Percentiles rank a stretch among this genome's conserved stretches.
Evolutionary conservation across 441 rosid genomes (phyloP).

Genomic region (Erodium texanum): DNA sequence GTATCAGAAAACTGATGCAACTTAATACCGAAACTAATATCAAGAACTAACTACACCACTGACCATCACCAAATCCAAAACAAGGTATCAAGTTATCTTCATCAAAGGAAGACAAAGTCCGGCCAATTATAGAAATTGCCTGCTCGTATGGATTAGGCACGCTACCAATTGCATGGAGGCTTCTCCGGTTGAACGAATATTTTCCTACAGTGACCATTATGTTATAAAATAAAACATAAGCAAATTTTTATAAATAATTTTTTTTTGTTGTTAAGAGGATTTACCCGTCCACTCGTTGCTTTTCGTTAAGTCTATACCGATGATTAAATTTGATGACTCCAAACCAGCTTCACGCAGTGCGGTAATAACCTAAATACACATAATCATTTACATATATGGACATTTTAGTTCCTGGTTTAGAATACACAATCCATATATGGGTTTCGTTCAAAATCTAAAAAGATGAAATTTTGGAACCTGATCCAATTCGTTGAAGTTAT

Average conservation of each 20-base stretch:
- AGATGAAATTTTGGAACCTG: constrained; percentile 36
- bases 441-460: constrained; percentile 2
- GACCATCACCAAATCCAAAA: constrained; percentile 26
- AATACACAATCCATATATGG: neutral
- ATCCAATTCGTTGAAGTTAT: constrained; percentile 63
- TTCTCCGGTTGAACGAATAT: constrained; percentile 23
- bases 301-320: constrained; percentile 22
- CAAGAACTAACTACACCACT: constrained; percentile 47
- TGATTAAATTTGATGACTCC: constrained; percentile 23
- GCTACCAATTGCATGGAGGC: constrained; percentile 22
- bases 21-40: neutral
- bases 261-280: neutral
- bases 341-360: constrained; percentile 19
- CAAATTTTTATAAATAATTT: neutral
- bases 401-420: neutral
- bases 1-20: neutral
- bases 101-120: constrained; percentile 21
- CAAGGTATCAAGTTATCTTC: constrained; percentile 29
- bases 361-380: constrained; percentile 15
- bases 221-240: neutral
- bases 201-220: constrained; percentile 42
- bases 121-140: constrained; percentile 26
- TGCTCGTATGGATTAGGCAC: constrained; percentile 22
- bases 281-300: constrained; percentile 23
- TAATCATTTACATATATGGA: neutral